phyloP scores from a whole-genome alignment of 2,329 filamentous ascomycete genomes.

The Graphilbum sp. region DNA sequence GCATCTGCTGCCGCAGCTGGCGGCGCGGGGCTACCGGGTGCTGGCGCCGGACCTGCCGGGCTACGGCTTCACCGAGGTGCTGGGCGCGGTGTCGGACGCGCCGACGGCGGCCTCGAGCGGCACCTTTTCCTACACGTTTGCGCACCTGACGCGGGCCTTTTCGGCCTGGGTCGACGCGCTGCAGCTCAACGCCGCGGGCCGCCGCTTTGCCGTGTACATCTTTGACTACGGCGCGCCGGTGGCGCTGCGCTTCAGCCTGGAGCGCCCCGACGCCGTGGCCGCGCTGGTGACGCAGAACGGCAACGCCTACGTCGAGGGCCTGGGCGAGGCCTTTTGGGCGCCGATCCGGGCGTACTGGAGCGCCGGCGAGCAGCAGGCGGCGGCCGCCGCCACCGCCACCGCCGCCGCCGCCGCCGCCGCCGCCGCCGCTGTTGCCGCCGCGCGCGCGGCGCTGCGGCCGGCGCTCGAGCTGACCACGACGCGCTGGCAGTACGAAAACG shows the following conservation, averaged over 20 bases:
- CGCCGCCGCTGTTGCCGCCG: no score
- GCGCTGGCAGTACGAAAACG: slow-evolving; percentile 27
- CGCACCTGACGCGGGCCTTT: slow-evolving; percentile 29
- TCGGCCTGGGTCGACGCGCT: slow-evolving; percentile 31
- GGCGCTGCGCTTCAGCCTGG: slow-evolving; percentile 34
- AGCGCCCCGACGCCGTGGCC: slow-evolving; percentile 27
- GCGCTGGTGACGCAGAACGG: slow-evolving; percentile 44
- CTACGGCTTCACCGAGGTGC: slow-evolving; percentile 37
- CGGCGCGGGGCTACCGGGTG: slow-evolving; percentile 19
- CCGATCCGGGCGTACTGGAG: slow-evolving; percentile 29
- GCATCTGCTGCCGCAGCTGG: slow-evolving; percentile 25
- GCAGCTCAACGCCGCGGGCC: slow-evolving; percentile 14
- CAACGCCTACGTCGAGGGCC: slow-evolving; percentile 41
- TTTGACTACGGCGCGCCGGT: slow-evolving; percentile 47
- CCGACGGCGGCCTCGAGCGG: slow-evolving; percentile 14
- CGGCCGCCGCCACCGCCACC: no score
- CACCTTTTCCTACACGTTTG: slow-evolving; percentile 37
- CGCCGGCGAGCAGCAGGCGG: slow-evolving; percentile 1
- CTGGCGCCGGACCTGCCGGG: slow-evolving; percentile 43
- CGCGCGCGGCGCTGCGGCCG: slow-evolving; percentile 19
- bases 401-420: no score
- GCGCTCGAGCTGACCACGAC: slow-evolving; percentile 22
- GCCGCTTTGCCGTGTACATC: slow-evolving; percentile 37
- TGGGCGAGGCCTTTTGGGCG: slow-evolving; percentile 32
- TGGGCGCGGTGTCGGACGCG: no score